A percentile compares a stretch with the other conserved stretches of the same genome.
phyloP scores from a whole-genome alignment of 495 filamentous ascomycete species.

The Sporormia fimetaria region DNA sequence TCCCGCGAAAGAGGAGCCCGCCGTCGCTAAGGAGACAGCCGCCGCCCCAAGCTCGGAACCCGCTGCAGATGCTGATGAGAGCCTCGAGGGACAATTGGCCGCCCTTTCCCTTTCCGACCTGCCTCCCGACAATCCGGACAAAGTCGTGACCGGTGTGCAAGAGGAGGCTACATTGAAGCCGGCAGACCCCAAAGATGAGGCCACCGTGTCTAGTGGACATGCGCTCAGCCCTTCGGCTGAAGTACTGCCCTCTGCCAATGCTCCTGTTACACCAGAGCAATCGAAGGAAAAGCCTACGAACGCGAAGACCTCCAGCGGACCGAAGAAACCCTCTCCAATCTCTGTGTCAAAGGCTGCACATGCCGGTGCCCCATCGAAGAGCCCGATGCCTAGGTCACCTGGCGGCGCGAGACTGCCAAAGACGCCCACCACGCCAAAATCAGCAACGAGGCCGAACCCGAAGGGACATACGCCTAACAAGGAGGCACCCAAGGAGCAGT shows the following conservation, averaged over 20 bases:
- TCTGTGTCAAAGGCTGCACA: background rate
- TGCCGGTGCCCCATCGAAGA: slow-evolving; percentile 18
- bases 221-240: slow-evolving; percentile 26
- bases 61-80: background rate
- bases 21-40: slow-evolving; percentile 1
- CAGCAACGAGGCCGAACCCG: background rate
- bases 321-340: background rate
- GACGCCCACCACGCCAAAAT: slow-evolving; percentile 19
- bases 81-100: background rate
- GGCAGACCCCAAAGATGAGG: slow-evolving; percentile 31
- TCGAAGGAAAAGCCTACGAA: too few relatives aligned
- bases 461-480: slow-evolving; percentile 4
- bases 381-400: slow-evolving; percentile 25
- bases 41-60: background rate
- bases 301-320: background rate
- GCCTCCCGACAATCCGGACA: slow-evolving; percentile 31
- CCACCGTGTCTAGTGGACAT: slow-evolving; percentile 30
- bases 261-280: too few relatives aligned
- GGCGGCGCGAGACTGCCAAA: slow-evolving; percentile 11
- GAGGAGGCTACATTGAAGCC: slow-evolving; percentile 31
- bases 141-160: slow-evolving; percentile 30
- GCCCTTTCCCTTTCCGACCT: slow-evolving; percentile 23
- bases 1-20: slow-evolving; percentile 1
- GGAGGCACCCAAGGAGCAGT: background rate
- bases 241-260: background rate